Conservation (phyloP, 2,329 filamentous ascomycete species). For the Neopestalotiopsis rosae region DNA sequence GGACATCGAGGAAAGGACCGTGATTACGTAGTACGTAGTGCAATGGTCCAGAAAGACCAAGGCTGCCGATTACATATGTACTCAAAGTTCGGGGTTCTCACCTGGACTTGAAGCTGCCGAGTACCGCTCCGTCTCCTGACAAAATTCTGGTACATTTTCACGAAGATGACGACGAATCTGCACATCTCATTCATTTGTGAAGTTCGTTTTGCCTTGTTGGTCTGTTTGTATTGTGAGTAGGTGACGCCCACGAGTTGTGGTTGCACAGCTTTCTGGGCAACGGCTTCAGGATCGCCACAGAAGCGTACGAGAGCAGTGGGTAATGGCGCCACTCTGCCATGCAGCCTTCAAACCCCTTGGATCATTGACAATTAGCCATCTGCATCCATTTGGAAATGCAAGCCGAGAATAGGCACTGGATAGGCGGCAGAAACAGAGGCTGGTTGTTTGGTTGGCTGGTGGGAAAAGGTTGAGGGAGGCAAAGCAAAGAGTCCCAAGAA, state of each 20-base stretch:
- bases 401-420: neutral
- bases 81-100: neutral
- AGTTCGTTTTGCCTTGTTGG: neutral
- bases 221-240: neutral
- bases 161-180: neutral
- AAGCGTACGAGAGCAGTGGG: slow-evolving; percentile 19
- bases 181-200: neutral
- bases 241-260: neutral
- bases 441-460: neutral
- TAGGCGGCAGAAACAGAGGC: neutral
- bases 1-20: neutral
- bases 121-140: neutral
- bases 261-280: slow-evolving; percentile 5
- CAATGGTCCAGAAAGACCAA: too few species aligned
- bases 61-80: neutral
- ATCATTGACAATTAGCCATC: neutral
- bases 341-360: slow-evolving; percentile 1
- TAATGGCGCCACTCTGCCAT: slow-evolving; percentile 17
- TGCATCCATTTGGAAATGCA: slow-evolving; percentile 7
- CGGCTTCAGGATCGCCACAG: slow-evolving; percentile 15
- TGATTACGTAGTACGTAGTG: too few species aligned
- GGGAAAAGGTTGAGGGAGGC: neutral
- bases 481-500: neutral
- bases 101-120: neutral
- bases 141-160: neutral